Base-by-base conservation (phyloP, 441 rosid species). In the Syzygium syzygioides region DNA sequence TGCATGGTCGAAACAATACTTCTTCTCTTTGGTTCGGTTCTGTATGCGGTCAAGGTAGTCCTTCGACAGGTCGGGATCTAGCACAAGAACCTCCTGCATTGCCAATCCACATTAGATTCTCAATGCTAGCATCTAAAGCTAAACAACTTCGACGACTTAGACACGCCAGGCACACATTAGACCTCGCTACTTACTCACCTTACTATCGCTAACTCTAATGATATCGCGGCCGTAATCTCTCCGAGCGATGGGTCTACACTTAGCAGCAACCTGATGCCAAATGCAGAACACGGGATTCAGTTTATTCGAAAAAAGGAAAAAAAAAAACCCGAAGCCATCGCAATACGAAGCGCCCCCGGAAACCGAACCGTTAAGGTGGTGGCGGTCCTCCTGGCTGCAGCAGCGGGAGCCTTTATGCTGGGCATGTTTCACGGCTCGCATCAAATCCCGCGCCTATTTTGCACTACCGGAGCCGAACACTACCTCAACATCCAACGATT, bases 1-100 rank as follows among this genome's bases (percentile, higher is more conserved):
- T 1, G 98, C 98, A 53, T 94, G 94, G 91, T 97, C 99, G 32
- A 96, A 97, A 79, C 97, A 89, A 71, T 95, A 97, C 85, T 91
- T 94, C 94, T 93, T 97, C 94, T 96, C 97, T 88, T 95, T 97
- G 3, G 95, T 96, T 86, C 99, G 95, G 89, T 95, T 94, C 86
- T 97, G 98, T 86, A 94, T 91, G 50, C 95, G 96, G 85, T 95
- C 98, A 71, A 95, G 96, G 66, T 95, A 97, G 90, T 96, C 98
- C 93, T 96, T 97, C 0, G 96, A 93, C 89, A 96, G 68, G 90
- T 97, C 99, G 59, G 98, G 98, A 89, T 97, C 98, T 86, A 96
- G 88, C 87, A 96, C 95, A 85, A 94, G 80, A 93, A 97, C 98
- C 92, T 96, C 98, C 99, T 97, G 85, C 89, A 91, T 60, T 6